These are phyloP conservation scores for Nitzschia inconspicua DNA, from an alignment of 108 stramenopile species.

Conservation along the genomic window DNA sequence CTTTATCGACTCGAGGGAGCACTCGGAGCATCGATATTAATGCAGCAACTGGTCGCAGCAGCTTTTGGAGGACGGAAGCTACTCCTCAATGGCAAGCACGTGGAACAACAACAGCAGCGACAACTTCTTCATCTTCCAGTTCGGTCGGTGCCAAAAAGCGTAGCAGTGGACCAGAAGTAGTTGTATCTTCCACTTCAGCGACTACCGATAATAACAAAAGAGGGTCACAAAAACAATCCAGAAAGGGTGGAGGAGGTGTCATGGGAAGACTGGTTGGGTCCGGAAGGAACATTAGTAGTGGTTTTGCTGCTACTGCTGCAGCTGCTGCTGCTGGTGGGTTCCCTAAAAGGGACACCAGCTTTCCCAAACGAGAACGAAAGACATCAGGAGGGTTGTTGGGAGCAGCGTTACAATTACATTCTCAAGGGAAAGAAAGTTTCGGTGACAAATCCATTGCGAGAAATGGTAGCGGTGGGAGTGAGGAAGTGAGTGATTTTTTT, in stretches of 20 bases:
- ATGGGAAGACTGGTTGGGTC: no score
- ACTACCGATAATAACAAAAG: background rate
- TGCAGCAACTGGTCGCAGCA: background rate
- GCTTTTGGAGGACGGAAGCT: slow-evolving; percentile 32
- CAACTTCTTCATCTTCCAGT: no score
- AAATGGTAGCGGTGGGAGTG: background rate
- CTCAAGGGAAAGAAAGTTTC: background rate
- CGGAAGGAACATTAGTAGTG: no score
- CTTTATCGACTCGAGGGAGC: background rate
- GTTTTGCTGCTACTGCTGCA: no score
- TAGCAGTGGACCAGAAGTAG: background rate
- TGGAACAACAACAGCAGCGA: no score
- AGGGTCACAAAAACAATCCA: background rate
- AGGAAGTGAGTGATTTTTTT: background rate
- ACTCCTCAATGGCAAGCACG: no score
- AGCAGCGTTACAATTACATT: slow-evolving; percentile 8
- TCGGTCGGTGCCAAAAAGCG: no score
- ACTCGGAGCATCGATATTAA: background rate
- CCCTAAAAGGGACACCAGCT: background rate
- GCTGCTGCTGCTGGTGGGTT: no score
- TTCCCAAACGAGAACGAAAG: slow-evolving; percentile 10
- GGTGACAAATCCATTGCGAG: background rate
- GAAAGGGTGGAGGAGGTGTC: background rate
- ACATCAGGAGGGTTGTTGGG: slow-evolving; percentile 8
- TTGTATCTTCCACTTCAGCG: background rate